Evolutionary conservation across 2,329 filamentous ascomycete genomes (phyloP).

Genomic region (Colletotrichum sp.): DNA sequence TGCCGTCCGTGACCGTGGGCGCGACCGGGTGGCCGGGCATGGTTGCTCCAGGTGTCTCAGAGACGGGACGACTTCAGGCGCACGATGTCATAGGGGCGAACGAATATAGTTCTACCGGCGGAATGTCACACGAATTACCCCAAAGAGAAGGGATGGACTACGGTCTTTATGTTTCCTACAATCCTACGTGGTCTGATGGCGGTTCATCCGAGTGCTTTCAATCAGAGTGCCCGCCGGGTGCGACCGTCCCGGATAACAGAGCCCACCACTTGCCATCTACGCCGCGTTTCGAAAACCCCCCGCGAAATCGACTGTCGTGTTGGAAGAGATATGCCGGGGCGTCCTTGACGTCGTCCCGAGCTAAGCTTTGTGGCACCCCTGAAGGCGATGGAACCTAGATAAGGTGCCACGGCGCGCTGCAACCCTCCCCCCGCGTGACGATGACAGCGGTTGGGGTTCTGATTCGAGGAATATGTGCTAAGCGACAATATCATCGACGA

Average conservation of each 20-base stretch:
- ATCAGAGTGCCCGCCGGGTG: not conserved
- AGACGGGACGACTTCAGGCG: slow-evolving; percentile 2
- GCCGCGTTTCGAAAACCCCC: not conserved
- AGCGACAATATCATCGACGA: not conserved
- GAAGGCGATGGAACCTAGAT: not conserved
- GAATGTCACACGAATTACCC: not conserved
- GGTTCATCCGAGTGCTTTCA: not conserved
- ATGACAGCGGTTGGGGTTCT: not conserved
- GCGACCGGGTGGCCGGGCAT: not conserved
- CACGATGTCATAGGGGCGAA: not conserved
- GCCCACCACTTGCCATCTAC: not conserved
- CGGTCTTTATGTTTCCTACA: not conserved
- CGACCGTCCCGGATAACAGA: not conserved
- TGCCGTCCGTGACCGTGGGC: not conserved
- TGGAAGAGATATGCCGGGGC: not conserved
- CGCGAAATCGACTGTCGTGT: not conserved
- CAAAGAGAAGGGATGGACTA: not conserved
- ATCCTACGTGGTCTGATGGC: not conserved
- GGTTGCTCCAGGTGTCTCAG: not conserved
- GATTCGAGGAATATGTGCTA: not conserved
- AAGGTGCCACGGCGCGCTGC: not conserved
- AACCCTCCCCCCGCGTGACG: not conserved
- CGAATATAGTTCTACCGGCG: not conserved
- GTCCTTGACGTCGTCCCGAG: not conserved
- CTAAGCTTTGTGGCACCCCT: not conserved